Conservation (phyloP, 495 filamentous ascomycete species). For the Rhypophila decipiens region DNA sequence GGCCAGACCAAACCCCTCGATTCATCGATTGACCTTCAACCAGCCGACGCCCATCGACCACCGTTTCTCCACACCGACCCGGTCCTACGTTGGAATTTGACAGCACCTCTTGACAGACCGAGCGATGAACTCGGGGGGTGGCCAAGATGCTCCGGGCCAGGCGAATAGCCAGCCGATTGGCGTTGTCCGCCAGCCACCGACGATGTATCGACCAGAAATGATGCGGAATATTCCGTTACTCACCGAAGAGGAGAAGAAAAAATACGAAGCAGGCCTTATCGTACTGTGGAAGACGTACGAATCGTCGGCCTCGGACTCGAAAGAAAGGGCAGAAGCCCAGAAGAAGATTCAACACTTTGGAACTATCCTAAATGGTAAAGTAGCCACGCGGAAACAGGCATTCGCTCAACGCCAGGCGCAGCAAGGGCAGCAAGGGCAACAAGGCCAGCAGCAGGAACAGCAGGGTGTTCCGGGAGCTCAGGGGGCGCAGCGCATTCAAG, state of each 20-base stretch:
- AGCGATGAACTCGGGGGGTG: slow-evolving; percentile 29
- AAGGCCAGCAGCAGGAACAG: slow-evolving; percentile 9
- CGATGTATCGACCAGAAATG: slow-evolving; percentile 38
- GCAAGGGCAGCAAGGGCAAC: slow-evolving; percentile 8
- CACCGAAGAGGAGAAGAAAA: slow-evolving; percentile 53
- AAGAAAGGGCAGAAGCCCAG: slow-evolving; percentile 57
- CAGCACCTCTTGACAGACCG: background rate
- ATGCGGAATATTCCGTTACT: slow-evolving; percentile 41
- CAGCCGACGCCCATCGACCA: too few species aligned
- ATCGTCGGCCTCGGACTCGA: slow-evolving; percentile 44
- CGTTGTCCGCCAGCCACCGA: background rate
- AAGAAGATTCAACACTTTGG: slow-evolving; percentile 60
- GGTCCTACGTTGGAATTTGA: background rate
- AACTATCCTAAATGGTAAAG: slow-evolving; percentile 53
- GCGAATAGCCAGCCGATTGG: slow-evolving; percentile 1
- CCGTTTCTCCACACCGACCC: too few species aligned
- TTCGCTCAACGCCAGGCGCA: slow-evolving; percentile 19
- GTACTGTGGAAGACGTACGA: slow-evolving; percentile 57
- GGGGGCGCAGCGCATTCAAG: slow-evolving; percentile 8
- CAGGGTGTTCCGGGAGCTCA: slow-evolving; percentile 8
- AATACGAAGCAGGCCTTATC: slow-evolving; percentile 60
- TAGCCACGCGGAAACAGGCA: slow-evolving; percentile 30
- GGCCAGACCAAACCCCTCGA: too few species aligned
- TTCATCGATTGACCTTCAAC: too few species aligned
- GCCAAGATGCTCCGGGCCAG: slow-evolving; percentile 25